Evolutionary conservation across 495 filamentous ascomycete species (phyloP).

Genomic region (Aspergillus conjunctus): DNA sequence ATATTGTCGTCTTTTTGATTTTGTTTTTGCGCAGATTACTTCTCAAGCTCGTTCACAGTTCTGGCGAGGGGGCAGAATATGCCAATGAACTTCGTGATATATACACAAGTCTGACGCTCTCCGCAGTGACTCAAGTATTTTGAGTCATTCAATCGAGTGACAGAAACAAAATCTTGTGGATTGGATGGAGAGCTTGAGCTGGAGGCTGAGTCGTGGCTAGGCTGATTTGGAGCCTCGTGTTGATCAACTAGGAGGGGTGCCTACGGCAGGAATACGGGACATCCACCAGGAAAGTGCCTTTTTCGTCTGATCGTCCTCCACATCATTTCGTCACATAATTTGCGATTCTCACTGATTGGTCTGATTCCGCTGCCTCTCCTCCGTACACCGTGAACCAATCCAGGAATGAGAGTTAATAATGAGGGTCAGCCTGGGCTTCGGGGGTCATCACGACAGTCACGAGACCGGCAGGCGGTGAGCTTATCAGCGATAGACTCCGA

Average conservation of each 20-base stretch:
- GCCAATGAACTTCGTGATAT: background rate
- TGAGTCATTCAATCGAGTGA: background rate
- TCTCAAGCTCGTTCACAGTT: background rate
- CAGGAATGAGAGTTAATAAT: too few relatives aligned
- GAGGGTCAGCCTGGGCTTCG: too few relatives aligned
- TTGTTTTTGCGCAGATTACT: background rate
- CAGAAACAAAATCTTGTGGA: background rate
- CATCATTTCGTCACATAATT: too few relatives aligned
- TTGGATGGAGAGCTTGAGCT: background rate
- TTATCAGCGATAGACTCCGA: slow-evolving; percentile 28
- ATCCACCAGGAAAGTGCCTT: too few relatives aligned
- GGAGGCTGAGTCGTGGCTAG: background rate
- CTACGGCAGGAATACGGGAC: slow-evolving; percentile 1
- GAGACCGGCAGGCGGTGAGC: slow-evolving; percentile 33
- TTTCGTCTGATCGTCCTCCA: too few relatives aligned
- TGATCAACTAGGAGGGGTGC: background rate
- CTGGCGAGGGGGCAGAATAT: background rate
- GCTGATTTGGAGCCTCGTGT: background rate
- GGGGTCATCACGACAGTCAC: background rate
- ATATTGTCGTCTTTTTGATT: background rate
- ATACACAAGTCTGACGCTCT: background rate
- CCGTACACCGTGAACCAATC: too few relatives aligned
- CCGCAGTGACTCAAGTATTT: background rate
- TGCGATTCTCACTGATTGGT: too few relatives aligned
- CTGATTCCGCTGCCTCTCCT: too few relatives aligned